Percentiles rank a stretch among this genome's conserved stretches.
phyloP scores from a whole-genome alignment of 306 rosid genomes.

The Vachellia pachyceras region DNA sequence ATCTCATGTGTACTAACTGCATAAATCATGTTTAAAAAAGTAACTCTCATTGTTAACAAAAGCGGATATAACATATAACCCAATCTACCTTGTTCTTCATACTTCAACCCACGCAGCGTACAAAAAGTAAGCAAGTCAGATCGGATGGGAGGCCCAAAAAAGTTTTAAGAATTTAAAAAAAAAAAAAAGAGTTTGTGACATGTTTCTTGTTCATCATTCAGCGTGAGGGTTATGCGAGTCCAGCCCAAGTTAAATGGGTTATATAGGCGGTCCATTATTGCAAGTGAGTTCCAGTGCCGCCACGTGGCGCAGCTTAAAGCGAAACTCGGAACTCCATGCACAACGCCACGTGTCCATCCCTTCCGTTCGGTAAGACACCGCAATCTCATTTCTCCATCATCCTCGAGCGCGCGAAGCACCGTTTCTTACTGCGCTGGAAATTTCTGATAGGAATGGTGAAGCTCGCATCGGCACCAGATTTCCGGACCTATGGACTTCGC shows the following conservation, averaged over 20 bases:
- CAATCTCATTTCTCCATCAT: background rate
- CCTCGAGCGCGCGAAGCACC: background rate
- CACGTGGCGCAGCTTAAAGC: slow-evolving; percentile 41
- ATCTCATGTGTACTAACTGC: too few relatives aligned
- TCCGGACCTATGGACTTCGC: slow-evolving; percentile 72
- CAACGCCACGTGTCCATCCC: slow-evolving; percentile 50
- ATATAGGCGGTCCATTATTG: slow-evolving; percentile 8
- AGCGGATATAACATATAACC: background rate
- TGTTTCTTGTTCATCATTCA: background rate
- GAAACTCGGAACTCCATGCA: slow-evolving; percentile 54
- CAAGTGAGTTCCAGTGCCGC: background rate
- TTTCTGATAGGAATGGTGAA: slow-evolving; percentile 64
- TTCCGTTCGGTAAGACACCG: too few relatives aligned
- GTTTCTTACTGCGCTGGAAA: background rate
- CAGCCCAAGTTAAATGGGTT: slow-evolving; percentile 2
- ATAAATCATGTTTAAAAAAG: too few relatives aligned
- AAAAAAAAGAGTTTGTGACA: too few relatives aligned
- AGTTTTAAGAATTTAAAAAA: too few relatives aligned
- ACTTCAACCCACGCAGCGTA: background rate
- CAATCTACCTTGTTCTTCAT: background rate
- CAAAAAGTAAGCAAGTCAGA: background rate
- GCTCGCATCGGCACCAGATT: slow-evolving; percentile 80
- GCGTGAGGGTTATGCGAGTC: background rate
- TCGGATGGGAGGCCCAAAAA: background rate
- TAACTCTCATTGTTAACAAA: too few relatives aligned